A percentile compares a stretch with the other conserved stretches of the same genome.
Conservation (phyloP, 1,139 yeast genomes). For the Geotrichum carabidarum region DNA sequence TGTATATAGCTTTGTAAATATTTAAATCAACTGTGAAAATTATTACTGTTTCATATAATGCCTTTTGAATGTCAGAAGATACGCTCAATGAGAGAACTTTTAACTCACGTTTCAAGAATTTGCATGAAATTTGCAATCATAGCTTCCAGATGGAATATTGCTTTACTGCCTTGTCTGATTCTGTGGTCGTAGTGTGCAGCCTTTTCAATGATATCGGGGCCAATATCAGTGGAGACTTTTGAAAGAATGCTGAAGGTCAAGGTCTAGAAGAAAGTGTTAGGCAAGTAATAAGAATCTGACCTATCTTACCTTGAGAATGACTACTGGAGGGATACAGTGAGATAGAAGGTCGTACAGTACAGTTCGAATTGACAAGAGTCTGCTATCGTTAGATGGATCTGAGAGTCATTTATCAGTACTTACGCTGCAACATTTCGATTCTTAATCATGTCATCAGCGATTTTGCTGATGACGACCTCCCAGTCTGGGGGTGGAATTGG, state of each 20-base stretch:
- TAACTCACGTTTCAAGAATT: slow-evolving; percentile 39
- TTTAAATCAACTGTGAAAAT: not conserved
- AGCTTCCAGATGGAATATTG: slow-evolving; percentile 92
- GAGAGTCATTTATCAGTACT: not conserved
- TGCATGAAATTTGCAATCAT: slow-evolving; percentile 86
- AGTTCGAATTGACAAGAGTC: slow-evolving; percentile 63
- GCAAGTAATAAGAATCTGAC: slow-evolving; percentile 2
- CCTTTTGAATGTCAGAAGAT: not conserved
- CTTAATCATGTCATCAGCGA: slow-evolving; percentile 56
- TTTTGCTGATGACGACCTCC: slow-evolving; percentile 66
- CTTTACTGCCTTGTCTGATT: slow-evolving; percentile 76
- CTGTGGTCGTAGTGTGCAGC: slow-evolving; percentile 85
- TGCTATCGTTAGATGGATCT: not conserved
- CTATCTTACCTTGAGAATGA: slow-evolving; percentile 51
- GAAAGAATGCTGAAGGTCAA: slow-evolving; percentile 55
- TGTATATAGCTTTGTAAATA: not conserved
- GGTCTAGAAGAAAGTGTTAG: slow-evolving; percentile 30
- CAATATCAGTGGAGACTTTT: slow-evolving; percentile 40
- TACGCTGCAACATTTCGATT: slow-evolving; percentile 55
- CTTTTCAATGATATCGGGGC: slow-evolving; percentile 54
- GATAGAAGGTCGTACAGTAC: slow-evolving; percentile 78
- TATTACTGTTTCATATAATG: slow-evolving; percentile 4
- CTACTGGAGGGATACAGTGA: slow-evolving; percentile 87
- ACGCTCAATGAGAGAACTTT: not conserved
- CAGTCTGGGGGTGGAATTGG: slow-evolving; percentile 69